Evolutionary conservation across 179 eudicot genomes (phyloP), one percentile per base, ranked within the genome.

Genomic region (Beta macrorhiza): DNA sequence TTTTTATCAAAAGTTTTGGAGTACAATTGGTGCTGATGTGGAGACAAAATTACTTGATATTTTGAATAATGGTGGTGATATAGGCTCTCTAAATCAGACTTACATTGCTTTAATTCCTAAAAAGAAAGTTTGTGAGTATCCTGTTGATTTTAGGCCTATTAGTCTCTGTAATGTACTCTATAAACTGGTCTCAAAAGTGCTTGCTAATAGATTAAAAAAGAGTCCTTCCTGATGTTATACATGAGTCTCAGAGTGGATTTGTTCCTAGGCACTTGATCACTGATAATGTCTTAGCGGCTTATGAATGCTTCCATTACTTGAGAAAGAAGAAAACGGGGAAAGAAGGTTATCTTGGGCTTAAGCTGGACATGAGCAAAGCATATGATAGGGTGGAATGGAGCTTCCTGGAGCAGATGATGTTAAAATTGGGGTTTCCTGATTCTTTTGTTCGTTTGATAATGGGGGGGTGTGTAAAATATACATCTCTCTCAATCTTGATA

Each of bases 361-460:
- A 76, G 2, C 9, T 76, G 5, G 79, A 62, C 22, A 76, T 76
- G 79, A 5, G 32, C 0, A 76, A 76, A 20, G 79, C 79, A 0
- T 42, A 59, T 11, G 69, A 61, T 44, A 32, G 37, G 2, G 37
- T 32, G 1, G 37, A 32, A 2, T 32, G 37, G 2, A 1, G 2
- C 3, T 76, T 76, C 37, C 9, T 76, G 1, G 19, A 45, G 17
- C 0, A 20, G 0, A 45, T 61, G 3, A 13, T 76, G 57, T 0
- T 2, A 5, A 61, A 47, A 22, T 6, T 76, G 69, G 79, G 79
- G 0, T 76, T 76, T 3, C 37, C 63, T 0, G 57, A 0, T 25
- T 25, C 25, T 25, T 25, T 25, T 0, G 5, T 0, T 0, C 59
- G 9, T 67, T 37, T 76, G 19, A 29, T 45, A 0, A 2, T 17